Evolutionary conservation across 306 rosid genomes (phyloP), one percentile per base, ranked within the genome.

Genomic region (Crataegus laevigata): DNA sequence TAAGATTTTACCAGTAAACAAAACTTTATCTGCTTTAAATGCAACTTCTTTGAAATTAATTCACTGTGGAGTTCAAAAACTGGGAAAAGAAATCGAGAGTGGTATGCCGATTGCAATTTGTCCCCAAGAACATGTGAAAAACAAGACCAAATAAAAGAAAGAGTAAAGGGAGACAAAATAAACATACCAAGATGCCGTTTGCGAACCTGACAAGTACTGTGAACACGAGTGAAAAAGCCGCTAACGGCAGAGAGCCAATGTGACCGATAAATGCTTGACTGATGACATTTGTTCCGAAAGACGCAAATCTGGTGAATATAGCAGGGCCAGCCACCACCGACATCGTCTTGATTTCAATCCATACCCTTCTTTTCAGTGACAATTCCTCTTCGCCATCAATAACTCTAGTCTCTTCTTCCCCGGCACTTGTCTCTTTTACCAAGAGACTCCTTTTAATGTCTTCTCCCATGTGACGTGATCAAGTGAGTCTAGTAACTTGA

Each of bases 311-410:
- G 36, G 83, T 75, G 80, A 83, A 75, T 24, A 88, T 85, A 43
- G 91, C 91, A 10, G 91, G 89, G 10, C 84, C 89, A 57, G 91
- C 88, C 5, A 88, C 89, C 32, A 72, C 51, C 91, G 88, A 85
- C 79, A 88, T 75, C 79, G 45, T 83, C 82, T 85, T 88, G 84
- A 74, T 83, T 68, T 88, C 91, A 51, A 29, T 34, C 91, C 89
- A 85, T 69, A 61, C 79, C 75, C 76, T 88, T 28, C 69, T 54
- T 38, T 54, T 65, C 24, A 87, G 18, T 54, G 88, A 21, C 22
- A 72, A 76, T 55, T 80, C 43, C 29, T 84, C 86, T 4, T 73
- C 80, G 21, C 10, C 42, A 18, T 63, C 67, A 17, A 25, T 59
- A 38, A 22, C 3, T 8, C 45, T 77, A 45, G 58, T 47, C 19